Base-by-base conservation (phyloP, 176 grass and related monocot species). In the Aegilops longissima region DNA sequence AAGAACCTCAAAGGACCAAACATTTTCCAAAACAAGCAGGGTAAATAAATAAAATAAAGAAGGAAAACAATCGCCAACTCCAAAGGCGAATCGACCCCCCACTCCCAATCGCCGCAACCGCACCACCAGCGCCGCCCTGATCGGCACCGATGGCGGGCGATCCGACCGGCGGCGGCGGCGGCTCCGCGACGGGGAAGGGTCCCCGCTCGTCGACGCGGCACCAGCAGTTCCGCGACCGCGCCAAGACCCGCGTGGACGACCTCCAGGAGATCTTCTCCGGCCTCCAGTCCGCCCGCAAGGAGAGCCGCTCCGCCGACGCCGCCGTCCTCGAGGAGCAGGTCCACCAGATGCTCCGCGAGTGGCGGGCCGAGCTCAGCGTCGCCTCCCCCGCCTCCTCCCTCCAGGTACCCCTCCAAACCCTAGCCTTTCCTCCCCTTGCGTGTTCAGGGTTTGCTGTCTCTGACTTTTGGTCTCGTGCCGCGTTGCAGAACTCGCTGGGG, bases 281-380 rank as follows among this genome's bases (percentile, higher is more conserved):
- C 66, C 91, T 98, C 77, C 95, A 95, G 72, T 93, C 91, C 67
- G 95, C 95, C 54, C 91, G 93, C 81, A 92, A 86, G 80, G 95
- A 98, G 83, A 95, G 93, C 86, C 93, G 95, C 77, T 71, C 89
- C 30, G 95, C 91, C 79, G 95, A 98, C 77, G 89, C 87, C 25
- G 86, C 93, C 34, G 76, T 98, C 73, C 89, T 98, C 77, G 95
- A 98, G 66, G 93, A 91, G 85, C 95, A 98, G 83, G 87, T 95
- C 29, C 91, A 98, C 67, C 95, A 90, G 77, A 98, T 98, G 95
- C 95, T 98, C 61, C 93, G 95, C 10, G 95, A 98, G 85, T 98
- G 91, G 89, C 94, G 86, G 25, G 77, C 89, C 61, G 95, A 98
- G 91, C 95, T 98, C 85, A 93, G 85, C 78, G 87, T 87, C 85